These are phyloP conservation scores for Tuber brumale DNA, from an alignment of 495 filamentous ascomycete genomes.

Conservation along the genomic window DNA sequence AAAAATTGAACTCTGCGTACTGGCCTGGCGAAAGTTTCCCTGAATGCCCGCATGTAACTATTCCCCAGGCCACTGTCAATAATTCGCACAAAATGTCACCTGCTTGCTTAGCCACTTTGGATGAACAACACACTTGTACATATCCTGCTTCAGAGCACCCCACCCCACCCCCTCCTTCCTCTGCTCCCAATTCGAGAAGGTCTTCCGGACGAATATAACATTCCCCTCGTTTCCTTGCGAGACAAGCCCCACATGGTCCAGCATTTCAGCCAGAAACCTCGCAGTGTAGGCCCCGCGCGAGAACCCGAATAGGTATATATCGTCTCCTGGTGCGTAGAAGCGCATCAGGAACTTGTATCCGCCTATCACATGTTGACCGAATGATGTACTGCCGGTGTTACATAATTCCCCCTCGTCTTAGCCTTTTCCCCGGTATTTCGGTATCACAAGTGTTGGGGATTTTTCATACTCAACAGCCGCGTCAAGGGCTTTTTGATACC, in stretches of 20 bases:
- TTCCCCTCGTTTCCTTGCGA: constrained; percentile 83
- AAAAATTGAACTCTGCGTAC: constrained; percentile 65
- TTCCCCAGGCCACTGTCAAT: background rate
- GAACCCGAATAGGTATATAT: constrained; percentile 78
- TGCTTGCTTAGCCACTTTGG: background rate
- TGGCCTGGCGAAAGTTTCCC: constrained; percentile 75
- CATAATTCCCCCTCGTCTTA: background rate
- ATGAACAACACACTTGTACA: constrained; percentile 52
- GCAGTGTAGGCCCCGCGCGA: constrained; percentile 82
- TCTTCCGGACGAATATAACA: constrained; percentile 79
- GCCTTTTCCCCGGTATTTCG: background rate
- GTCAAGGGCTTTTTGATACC: constrained; percentile 77
- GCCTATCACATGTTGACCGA: constrained; percentile 75
- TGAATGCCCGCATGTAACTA: constrained; percentile 66
- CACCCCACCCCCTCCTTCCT: constrained; percentile 55
- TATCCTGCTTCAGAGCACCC: constrained; percentile 53
- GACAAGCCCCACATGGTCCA: constrained; percentile 73
- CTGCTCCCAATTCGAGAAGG: constrained; percentile 77
- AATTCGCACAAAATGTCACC: background rate
- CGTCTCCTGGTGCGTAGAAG: constrained; percentile 71
- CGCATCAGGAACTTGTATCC: constrained; percentile 87
- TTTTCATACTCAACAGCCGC: constrained; percentile 59
- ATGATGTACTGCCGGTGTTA: constrained; percentile 51
- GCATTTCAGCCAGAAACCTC: constrained; percentile 79
- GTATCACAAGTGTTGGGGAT: background rate